Conservation (phyloP, 352 stramenopile genomes). For the Hyaloperonospora brassicae region DNA sequence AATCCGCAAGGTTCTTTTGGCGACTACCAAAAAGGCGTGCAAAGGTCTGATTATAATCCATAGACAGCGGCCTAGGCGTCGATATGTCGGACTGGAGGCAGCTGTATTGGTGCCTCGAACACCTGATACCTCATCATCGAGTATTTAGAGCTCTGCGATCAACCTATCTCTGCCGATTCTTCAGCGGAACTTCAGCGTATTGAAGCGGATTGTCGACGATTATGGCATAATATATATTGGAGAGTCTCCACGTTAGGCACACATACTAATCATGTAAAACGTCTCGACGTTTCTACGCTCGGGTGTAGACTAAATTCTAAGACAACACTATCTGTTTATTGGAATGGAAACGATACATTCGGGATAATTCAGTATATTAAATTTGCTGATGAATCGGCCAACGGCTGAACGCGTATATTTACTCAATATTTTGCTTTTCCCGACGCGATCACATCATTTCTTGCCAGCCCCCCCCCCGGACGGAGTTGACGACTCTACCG, state of each 20-base stretch:
- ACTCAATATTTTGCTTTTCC: not conserved
- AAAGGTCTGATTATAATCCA: too few relatives aligned
- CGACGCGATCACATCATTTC: not conserved
- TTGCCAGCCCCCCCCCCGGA: not conserved
- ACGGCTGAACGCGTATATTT: not conserved
- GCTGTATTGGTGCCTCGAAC: not conserved
- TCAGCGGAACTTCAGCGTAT: not conserved
- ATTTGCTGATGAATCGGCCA: not conserved
- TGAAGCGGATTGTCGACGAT: not conserved
- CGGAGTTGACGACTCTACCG: too few relatives aligned
- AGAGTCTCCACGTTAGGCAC: not conserved
- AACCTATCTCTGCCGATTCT: too few relatives aligned
- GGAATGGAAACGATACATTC: not conserved
- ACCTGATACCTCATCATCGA: too few relatives aligned
- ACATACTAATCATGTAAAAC: too few relatives aligned
- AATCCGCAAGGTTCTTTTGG: too few relatives aligned
- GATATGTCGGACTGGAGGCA: too few relatives aligned
- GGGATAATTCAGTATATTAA: not conserved
- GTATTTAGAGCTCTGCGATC: too few relatives aligned
- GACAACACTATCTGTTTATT: not conserved
- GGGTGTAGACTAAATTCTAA: too few relatives aligned
- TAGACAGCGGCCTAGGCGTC: too few relatives aligned
- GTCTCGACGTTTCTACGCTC: too few relatives aligned
- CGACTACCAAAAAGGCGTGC: too few relatives aligned
- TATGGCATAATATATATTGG: not conserved